Percentiles rank a stretch among this genome's conserved stretches.
Conservation (phyloP, 2,329 filamentous ascomycete species). For the Mycosphaerella arachidis region DNA sequence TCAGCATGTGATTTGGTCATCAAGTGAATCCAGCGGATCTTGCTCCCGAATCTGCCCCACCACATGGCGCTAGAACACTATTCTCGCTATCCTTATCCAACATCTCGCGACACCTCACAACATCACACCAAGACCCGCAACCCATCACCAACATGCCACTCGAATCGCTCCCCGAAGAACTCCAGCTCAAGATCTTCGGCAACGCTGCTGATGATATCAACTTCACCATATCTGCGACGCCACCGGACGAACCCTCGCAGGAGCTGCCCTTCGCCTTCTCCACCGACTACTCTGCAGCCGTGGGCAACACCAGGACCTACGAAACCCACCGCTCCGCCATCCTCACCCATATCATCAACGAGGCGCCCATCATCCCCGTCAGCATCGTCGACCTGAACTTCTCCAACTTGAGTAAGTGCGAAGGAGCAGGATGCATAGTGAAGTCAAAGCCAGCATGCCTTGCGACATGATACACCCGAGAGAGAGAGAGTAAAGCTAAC, state of each 20-base stretch:
- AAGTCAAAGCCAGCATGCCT: too few species aligned
- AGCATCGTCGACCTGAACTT: conserved; percentile 7
- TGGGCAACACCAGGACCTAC: not conserved
- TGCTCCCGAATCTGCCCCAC: not conserved
- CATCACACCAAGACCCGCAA: too few species aligned
- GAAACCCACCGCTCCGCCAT: not conserved
- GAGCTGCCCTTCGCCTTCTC: conserved; percentile 1
- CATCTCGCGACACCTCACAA: not conserved
- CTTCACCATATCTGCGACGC: not conserved
- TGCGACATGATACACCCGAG: too few species aligned
- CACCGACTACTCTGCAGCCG: not conserved
- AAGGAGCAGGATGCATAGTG: too few species aligned
- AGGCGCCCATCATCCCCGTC: not conserved
- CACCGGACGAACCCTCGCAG: not conserved
- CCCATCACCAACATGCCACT: not conserved
- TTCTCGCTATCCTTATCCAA: not conserved
- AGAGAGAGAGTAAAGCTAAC: too few species aligned
- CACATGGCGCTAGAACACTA: too few species aligned
- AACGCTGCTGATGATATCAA: not conserved
- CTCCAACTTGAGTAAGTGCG: not conserved
- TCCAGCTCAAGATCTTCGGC: not conserved
- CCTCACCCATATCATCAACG: not conserved
- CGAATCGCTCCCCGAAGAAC: not conserved
- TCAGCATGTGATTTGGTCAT: not conserved
- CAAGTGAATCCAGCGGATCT: not conserved